Percentiles rank a stretch among this genome's conserved stretches.
Conservation (phyloP, 2,329 filamentous ascomycete species). For the Colletotrichum sansevieriae region DNA sequence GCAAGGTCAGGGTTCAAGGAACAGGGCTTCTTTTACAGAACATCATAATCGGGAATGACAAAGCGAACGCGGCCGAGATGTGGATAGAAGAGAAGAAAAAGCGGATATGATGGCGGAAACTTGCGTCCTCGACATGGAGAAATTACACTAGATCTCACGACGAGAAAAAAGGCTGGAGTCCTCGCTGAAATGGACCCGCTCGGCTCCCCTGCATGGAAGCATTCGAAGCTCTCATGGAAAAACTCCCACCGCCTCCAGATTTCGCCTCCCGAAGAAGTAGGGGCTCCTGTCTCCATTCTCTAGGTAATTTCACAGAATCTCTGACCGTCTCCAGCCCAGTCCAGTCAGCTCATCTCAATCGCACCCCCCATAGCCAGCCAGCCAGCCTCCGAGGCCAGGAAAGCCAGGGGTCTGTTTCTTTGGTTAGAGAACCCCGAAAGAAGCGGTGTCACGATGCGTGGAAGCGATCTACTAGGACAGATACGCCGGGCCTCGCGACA, state of each 20-base stretch:
- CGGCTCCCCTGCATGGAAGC: constrained; percentile 32
- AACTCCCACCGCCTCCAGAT: constrained; percentile 7
- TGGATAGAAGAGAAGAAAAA: no score
- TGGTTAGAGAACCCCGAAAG: background rate
- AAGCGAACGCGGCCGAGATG: constrained; percentile 21
- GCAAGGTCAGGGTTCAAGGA: constrained; percentile 7
- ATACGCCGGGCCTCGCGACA: background rate
- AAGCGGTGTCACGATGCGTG: constrained; percentile 24
- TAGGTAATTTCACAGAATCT: constrained; percentile 12
- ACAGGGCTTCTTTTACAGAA: background rate
- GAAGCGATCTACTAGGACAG: background rate
- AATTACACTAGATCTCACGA: constrained; percentile 15
- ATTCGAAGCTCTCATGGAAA: constrained; percentile 38
- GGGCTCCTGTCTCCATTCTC: background rate
- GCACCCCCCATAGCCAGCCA: background rate
- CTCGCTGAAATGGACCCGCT: constrained; percentile 7
- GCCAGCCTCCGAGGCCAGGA: background rate
- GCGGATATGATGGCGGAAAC: no score
- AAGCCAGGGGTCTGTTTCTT: background rate
- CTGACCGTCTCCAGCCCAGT: constrained; percentile 2
- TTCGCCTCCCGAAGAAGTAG: background rate
- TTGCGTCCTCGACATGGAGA: constrained; percentile 20
- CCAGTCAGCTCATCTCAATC: no score
- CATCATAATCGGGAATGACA: constrained; percentile 11
- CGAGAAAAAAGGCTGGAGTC: background rate